Percentiles rank a stretch among this genome's conserved stretches.
These are phyloP conservation scores for Zychaea mexicana DNA, from an alignment of 371 early-diverging fungal species.

Conservation along the genomic window DNA sequence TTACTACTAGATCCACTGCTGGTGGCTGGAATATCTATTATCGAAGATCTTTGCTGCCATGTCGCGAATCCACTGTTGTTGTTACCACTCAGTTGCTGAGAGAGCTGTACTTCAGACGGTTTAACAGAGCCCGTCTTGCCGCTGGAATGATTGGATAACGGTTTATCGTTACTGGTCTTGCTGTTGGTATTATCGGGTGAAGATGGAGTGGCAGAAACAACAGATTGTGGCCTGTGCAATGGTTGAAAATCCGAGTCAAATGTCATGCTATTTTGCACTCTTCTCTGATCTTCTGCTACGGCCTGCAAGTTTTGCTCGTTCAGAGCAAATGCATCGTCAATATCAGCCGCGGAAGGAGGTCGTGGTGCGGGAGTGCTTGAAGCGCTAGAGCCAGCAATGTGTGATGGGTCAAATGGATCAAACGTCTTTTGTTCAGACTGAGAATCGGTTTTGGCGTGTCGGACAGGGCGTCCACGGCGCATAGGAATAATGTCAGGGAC, in stretches of 20 bases:
- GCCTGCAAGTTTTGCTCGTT: neutral
- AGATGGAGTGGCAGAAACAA: neutral
- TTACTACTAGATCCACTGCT: no score
- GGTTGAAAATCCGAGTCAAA: slow-evolving; percentile 27
- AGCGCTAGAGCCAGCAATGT: neutral
- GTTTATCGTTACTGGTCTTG: neutral
- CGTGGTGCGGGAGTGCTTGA: neutral
- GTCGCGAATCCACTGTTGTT: slow-evolving; percentile 6
- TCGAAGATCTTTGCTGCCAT: no score
- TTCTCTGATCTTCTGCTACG: neutral
- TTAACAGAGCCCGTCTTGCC: neutral
- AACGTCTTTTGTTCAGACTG: neutral
- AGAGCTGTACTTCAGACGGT: slow-evolving; percentile 3
- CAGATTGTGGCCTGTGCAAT: neutral
- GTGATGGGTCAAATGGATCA: slow-evolving; percentile 15
- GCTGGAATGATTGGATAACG: neutral
- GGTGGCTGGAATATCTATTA: no score
- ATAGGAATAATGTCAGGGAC: slow-evolving; percentile 63
- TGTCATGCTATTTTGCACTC: slow-evolving; percentile 11
- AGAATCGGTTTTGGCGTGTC: slow-evolving; percentile 21
- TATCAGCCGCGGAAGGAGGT: slow-evolving; percentile 2
- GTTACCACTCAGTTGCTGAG: neutral
- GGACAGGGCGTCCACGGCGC: slow-evolving; percentile 73
- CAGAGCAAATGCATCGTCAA: slow-evolving; percentile 3
- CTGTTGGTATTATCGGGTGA: neutral